Percentiles rank a stretch among this genome's conserved stretches.
These are phyloP conservation scores for Amaranthus tricolor DNA, from an alignment of 179 eudicot species.

Conservation along the genomic window DNA sequence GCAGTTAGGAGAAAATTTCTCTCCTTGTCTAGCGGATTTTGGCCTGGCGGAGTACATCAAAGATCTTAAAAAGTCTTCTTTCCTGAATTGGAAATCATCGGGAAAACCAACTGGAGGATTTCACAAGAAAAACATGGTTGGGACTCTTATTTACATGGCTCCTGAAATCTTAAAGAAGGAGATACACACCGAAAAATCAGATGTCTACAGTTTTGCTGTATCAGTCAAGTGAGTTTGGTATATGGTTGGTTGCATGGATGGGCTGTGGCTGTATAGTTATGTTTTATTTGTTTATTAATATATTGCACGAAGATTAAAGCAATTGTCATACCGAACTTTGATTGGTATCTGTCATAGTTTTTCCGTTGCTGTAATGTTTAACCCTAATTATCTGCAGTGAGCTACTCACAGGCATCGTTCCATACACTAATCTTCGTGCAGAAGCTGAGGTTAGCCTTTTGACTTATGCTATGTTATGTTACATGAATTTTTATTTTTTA, in stretches of 20 bases:
- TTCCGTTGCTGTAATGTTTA: neutral
- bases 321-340: neutral
- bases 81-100: conserved; percentile 73
- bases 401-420: conserved; percentile 92
- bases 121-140: conserved; percentile 96
- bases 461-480: conserved; percentile 15
- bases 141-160: conserved; percentile 97
- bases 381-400: conserved; percentile 57
- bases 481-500: neutral
- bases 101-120: conserved; percentile 99
- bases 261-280: neutral
- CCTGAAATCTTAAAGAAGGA: conserved; percentile 89
- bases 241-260: conserved; percentile 12
- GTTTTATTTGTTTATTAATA: neutral
- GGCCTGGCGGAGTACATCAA: conserved; percentile 82
- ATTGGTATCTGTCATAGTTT: neutral
- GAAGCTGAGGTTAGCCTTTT: conserved; percentile 78
- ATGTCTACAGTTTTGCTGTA: conserved; percentile 89
- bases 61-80: conserved; percentile 62
- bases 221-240: conserved; percentile 68
- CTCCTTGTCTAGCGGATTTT: conserved; percentile 82
- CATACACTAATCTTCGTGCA: conserved; percentile 92
- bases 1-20: conserved; percentile 68
- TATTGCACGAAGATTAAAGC: neutral
- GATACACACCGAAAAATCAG: conserved; percentile 84